Evolutionary conservation across 2,329 filamentous ascomycete species (phyloP), one percentile per base, ranked within the genome.

Genomic region (Trichophyton verrucosum): DNA sequence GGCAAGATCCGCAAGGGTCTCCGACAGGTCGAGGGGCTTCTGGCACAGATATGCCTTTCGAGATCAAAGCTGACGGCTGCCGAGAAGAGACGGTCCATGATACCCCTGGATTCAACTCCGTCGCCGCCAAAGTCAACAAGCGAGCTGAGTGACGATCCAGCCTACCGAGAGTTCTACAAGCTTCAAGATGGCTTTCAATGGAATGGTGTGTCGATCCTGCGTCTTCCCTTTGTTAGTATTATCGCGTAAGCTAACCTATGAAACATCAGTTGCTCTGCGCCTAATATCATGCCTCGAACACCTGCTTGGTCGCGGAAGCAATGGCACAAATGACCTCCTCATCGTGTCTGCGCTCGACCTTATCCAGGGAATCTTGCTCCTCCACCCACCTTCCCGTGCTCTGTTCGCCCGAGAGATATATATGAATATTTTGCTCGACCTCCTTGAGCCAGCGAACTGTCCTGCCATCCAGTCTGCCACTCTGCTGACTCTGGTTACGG

Each of bases 101-200:
- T 76, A 53, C 67, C 73, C 3, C 68, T 73, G 40, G 73, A 72
- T 30, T 67, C 73, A 59, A 67, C 73, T 60, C 74, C 76, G 57
- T 75, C 77, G 8, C 73, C 75, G 33, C 76, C 77, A 59, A 91
- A 89, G 75, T 79, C 80, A 13, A 80, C 96, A 57, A 77, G 78
- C 22, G 86, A 90, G 61, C 77, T 96, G 64, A 81, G 83, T 58
- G 83, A 86, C 65, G 94, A 97, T 73, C 89, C 88, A 20, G 92
- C 91, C 20, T 97, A 96, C 72, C 81, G 89, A 66, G 91, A 96
- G 74, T 97, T 97, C 78, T 96, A 96, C 79, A 90, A 95, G 73
- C 74, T 97, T 66, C 94, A 99, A 74, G 91, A 97, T 71, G 89
- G 91, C 2, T 99, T 99, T 71, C 90, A 97, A 77, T 97, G 91